Evolutionary conservation across 331 rosid species (phyloP).

Genomic region (Spiraea crenata): DNA sequence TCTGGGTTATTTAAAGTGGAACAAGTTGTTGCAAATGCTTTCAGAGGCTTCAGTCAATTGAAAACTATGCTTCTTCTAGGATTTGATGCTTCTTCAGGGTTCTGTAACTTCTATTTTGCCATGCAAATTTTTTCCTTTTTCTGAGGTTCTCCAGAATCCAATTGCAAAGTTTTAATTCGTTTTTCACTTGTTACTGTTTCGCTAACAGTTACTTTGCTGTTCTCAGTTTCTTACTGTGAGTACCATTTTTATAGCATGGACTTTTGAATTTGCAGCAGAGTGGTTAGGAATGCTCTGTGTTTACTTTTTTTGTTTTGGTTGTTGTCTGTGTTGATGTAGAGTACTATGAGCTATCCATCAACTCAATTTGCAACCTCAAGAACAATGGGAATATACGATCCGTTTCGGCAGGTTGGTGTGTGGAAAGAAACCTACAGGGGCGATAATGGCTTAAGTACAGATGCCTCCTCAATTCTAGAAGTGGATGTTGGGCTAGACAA

Average conservation of each 20-base stretch:
- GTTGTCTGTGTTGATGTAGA: conserved; percentile 10
- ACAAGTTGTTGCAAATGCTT: background rate
- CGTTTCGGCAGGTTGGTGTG: conserved; percentile 58
- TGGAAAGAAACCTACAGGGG: conserved; percentile 58
- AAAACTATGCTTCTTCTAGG: conserved; percentile 1
- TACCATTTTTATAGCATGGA: conserved; percentile 3
- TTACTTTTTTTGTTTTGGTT: background rate
- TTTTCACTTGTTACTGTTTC: background rate
- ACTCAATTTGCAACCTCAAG: conserved; percentile 45
- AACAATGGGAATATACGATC: conserved; percentile 68
- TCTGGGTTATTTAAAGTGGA: conserved; percentile 10
- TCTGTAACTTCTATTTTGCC: background rate
- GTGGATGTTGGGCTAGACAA: conserved; percentile 40
- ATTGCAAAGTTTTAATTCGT: background rate
- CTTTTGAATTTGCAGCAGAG: background rate
- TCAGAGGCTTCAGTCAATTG: background rate
- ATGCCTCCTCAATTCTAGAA: conserved; percentile 43
- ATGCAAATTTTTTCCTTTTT: conserved; percentile 1
- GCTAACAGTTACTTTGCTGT: background rate
- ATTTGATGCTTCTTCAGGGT: background rate
- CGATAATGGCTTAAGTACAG: conserved; percentile 41
- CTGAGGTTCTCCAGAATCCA: conserved; percentile 3
- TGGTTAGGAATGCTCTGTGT: background rate
- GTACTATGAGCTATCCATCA: conserved; percentile 50
- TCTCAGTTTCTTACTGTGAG: background rate